Evolutionary conservation across 257 asterid species (phyloP).

Genomic region (Verbascum thapsus): DNA sequence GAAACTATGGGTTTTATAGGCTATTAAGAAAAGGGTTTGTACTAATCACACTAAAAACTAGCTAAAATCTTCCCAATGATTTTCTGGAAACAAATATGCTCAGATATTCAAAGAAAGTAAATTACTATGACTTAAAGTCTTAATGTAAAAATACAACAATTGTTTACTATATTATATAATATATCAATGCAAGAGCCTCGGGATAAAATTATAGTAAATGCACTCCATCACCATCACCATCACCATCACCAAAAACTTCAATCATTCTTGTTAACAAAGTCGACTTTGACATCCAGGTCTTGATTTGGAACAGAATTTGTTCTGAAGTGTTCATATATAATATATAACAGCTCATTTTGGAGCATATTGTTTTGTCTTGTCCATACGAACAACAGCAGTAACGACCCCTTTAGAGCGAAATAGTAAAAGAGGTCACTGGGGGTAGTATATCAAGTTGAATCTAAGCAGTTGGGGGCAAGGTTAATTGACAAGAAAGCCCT

Average conservation of each 20-base stretch:
- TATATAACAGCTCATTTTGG: no score
- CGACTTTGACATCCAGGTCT: slow-evolving; percentile 18
- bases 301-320: slow-evolving; percentile 13
- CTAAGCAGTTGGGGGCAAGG: no score
- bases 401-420: slow-evolving; percentile 6
- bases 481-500: no score
- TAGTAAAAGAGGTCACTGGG: not conserved
- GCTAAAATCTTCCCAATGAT: no score
- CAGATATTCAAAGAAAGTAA: not conserved
- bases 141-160: not conserved
- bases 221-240: no score
- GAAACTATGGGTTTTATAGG: no score
- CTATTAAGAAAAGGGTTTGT: no score
- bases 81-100: slow-evolving; percentile 3
- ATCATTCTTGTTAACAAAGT: not conserved
- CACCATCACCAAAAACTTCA: slow-evolving; percentile 16
- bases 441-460: no score
- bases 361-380: slow-evolving; percentile 13
- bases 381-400: slow-evolving; percentile 24
- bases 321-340: not conserved
- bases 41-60: no score
- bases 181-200: slow-evolving; percentile 4
- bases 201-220: no score
- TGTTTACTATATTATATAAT: not conserved
- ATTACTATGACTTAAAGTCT: not conserved